Evolutionary conservation across 306 rosid species (phyloP).

Genomic region (Casuarina equisetifolia): DNA sequence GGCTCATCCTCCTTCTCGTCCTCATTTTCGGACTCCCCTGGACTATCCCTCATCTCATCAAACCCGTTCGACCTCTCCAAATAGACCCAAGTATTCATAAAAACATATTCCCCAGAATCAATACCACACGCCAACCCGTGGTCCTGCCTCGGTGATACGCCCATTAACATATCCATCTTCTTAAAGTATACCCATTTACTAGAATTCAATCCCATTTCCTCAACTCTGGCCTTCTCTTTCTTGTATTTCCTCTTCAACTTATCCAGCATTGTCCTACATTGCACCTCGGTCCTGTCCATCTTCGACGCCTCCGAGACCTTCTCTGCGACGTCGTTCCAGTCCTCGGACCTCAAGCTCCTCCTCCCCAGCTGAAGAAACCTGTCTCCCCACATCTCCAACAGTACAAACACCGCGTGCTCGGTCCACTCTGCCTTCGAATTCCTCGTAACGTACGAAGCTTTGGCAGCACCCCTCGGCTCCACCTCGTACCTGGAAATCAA

Average conservation of each 20-base stretch:
- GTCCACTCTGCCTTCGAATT: slow-evolving; percentile 47
- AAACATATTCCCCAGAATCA: slow-evolving; percentile 85
- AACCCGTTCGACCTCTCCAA: slow-evolving; percentile 70
- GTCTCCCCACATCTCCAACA: slow-evolving; percentile 83
- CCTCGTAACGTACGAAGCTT: slow-evolving; percentile 21
- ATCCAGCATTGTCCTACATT: slow-evolving; percentile 62
- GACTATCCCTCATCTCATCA: slow-evolving; percentile 96
- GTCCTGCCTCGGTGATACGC: slow-evolving; percentile 56
- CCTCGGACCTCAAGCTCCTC: slow-evolving; percentile 77
- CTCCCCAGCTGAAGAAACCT: slow-evolving; percentile 72
- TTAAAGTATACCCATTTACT: slow-evolving; percentile 64
- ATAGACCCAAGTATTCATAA: slow-evolving; percentile 73
- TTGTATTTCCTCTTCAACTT: slow-evolving; percentile 66
- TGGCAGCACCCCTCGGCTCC: slow-evolving; percentile 36
- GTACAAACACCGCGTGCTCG: slow-evolving; percentile 59
- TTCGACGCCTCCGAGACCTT: slow-evolving; percentile 61
- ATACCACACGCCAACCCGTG: slow-evolving; percentile 79
- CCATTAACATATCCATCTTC: slow-evolving; percentile 87
- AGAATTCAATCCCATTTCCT: slow-evolving; percentile 51
- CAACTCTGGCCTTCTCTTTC: slow-evolving; percentile 64
- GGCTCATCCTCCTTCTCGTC: slow-evolving; percentile 44
- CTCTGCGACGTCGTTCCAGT: slow-evolving; percentile 71
- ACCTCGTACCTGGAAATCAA: slow-evolving; percentile 48
- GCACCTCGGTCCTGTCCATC: slow-evolving; percentile 42
- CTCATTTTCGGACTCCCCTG: slow-evolving; percentile 62